Evolutionary conservation across 2,329 filamentous ascomycete genomes (phyloP), one percentile per base, ranked within the genome.

Genomic region (Ophiostoma ulmi): DNA sequence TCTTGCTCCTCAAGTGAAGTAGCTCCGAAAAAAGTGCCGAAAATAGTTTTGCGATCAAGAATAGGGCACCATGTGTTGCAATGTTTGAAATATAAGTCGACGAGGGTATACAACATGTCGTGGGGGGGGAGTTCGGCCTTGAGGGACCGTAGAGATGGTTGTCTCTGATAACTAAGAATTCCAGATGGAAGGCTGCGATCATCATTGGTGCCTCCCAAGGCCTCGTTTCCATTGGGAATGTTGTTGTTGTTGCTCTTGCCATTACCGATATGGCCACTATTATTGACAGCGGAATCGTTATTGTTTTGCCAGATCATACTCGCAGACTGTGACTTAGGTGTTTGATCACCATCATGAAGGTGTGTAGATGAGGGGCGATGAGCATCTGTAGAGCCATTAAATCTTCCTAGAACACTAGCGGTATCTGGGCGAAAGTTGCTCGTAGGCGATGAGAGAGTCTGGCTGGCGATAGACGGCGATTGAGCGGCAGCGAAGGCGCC

Each of bases 21-120:
- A 0, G 90, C 87, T 0, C 92, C 92, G 75, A 97, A 97, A 0
- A 97, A 84, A 0, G 88, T 88, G 75, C 96, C 91, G 11, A 97
- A 80, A 0, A 92, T 96, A 3, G 90, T 89, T 76, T 92, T 89
- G 36, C 92, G 88, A 79, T 97, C 92, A 20, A 97, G 82, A 35
- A 97, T 95, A 0, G 94, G 93, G 77, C 93, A 97, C 90, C 91
- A 93, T 0, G 90, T 90, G 75, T 93, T 92, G 77, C 93, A 87
- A 75, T 93, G 89, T 73, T 91, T 91, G 76, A 93, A 93, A 77
- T 92, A 93, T 0, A 93, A 82, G 75, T 93, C 90, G 5, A 90
- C 90, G 11, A 93, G 80, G 1, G 88, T 85, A 75, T 92, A 93
- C 0, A 93, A 80, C 8, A 93, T 80, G 76, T 92, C 90, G 74